Evolutionary conservation across 352 stramenopile species (phyloP).

Genomic region (Phytophthora pinifolia): DNA sequence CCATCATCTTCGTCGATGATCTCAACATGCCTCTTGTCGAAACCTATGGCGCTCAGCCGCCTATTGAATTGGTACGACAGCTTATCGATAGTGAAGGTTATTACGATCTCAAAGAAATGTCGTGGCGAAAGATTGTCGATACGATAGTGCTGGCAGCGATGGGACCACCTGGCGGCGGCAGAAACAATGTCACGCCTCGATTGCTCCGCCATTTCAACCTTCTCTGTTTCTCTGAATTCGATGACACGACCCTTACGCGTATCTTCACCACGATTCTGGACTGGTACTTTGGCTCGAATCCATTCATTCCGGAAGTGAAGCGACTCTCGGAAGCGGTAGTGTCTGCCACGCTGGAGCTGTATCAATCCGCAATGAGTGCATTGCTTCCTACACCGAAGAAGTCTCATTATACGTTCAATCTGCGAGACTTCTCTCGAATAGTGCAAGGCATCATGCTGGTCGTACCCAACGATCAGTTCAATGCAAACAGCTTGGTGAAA

Average conservation of each 20-base stretch:
- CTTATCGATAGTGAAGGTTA: constrained; percentile 90
- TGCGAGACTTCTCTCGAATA: constrained; percentile 93
- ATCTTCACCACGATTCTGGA: constrained; percentile 94
- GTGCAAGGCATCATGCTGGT: constrained; percentile 94
- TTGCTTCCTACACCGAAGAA: constrained; percentile 94
- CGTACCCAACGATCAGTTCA: constrained; percentile 79
- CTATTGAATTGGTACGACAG: constrained; percentile 92
- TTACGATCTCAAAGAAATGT: constrained; percentile 95
- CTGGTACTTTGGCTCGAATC: constrained; percentile 76
- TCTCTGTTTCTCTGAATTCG: constrained; percentile 93
- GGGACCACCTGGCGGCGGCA: constrained; percentile 89
- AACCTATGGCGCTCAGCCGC: constrained; percentile 92
- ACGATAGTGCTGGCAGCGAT: constrained; percentile 91
- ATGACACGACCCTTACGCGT: constrained; percentile 89
- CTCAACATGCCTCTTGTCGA: constrained; percentile 96
- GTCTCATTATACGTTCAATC: constrained; percentile 96
- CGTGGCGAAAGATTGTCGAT: constrained; percentile 91
- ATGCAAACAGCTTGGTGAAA: constrained; percentile 81
- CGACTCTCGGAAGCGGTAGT: constrained; percentile 79
- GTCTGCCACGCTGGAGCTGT: constrained; percentile 90
- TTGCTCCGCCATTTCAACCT: constrained; percentile 93
- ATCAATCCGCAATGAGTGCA: constrained; percentile 79
- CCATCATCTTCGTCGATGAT: constrained; percentile 93
- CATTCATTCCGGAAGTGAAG: constrained; percentile 76
- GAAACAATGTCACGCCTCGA: constrained; percentile 91